Evolutionary conservation across 352 stramenopile species (phyloP).

Genomic region (Phytopythium litorale): DNA sequence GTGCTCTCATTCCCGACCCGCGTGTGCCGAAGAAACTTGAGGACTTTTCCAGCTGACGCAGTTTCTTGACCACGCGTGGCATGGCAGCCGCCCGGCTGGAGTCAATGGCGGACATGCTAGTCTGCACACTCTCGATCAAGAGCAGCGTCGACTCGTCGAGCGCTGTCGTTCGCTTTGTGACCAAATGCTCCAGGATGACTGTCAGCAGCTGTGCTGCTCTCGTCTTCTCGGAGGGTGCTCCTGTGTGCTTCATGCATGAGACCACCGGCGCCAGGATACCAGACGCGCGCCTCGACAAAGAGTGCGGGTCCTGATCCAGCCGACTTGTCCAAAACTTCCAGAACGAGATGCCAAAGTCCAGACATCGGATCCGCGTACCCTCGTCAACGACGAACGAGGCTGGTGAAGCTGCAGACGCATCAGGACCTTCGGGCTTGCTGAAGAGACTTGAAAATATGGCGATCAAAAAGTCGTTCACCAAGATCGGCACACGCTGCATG

Average conservation of each 20-base stretch:
- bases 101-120: conserved; percentile 39
- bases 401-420: conserved; percentile 18
- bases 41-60: conserved; percentile 51
- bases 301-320: conserved; percentile 40
- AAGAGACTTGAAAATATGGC: conserved; percentile 42
- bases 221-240: conserved; percentile 47
- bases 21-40: conserved; percentile 54
- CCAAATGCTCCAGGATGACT: conserved; percentile 41
- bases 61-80: conserved; percentile 55
- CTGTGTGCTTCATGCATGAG: conserved; percentile 39
- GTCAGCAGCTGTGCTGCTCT: conserved; percentile 68
- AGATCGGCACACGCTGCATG: conserved; percentile 37
- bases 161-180: conserved; percentile 45
- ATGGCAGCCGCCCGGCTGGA: conserved; percentile 71
- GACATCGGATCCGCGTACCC: conserved; percentile 47
- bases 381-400: conserved; percentile 33
- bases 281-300: conserved; percentile 49
- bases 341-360: conserved; percentile 71
- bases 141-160: conserved; percentile 45
- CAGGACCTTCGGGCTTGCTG: background rate
- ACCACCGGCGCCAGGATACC: conserved; percentile 48
- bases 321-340: conserved; percentile 66
- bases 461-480: conserved; percentile 76
- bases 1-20: conserved; percentile 8
- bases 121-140: conserved; percentile 52